Evolutionary conservation across 2,329 filamentous ascomycete genomes (phyloP).

Genomic region (Fusarium keratoplasticum): DNA sequence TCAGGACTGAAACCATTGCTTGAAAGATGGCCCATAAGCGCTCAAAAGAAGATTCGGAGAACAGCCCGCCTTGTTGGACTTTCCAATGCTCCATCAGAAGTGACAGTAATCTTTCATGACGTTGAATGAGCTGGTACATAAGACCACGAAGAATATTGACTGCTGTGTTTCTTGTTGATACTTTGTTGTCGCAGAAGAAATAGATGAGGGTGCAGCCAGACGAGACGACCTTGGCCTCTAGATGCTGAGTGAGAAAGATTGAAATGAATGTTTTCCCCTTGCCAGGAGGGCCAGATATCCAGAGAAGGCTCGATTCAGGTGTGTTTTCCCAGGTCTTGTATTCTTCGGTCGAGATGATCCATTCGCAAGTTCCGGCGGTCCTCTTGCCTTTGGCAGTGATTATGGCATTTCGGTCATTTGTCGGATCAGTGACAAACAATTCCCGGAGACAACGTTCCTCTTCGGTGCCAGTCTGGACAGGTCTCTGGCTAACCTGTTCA

Average conservation of each 20-base stretch:
- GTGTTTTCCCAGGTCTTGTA: slow-evolving; percentile 8
- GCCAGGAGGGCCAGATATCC: slow-evolving; percentile 25
- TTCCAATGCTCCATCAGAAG: slow-evolving; percentile 4
- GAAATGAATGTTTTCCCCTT: slow-evolving; percentile 24
- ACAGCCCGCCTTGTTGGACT: neutral
- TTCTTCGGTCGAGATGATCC: slow-evolving; percentile 11
- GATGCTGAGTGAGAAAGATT: slow-evolving; percentile 15
- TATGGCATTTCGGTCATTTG: slow-evolving; percentile 13
- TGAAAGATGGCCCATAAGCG: slow-evolving; percentile 19
- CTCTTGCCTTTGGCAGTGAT: slow-evolving; percentile 16
- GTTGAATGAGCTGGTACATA: slow-evolving; percentile 11
- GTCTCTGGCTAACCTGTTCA: neutral
- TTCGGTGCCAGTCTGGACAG: neutral
- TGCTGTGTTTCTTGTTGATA: slow-evolving; percentile 10
- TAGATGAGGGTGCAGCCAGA: neutral
- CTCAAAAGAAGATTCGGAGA: slow-evolving; percentile 7
- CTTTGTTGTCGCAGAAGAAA: slow-evolving; percentile 31
- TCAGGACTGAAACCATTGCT: slow-evolving; percentile 1
- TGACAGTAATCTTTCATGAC: neutral
- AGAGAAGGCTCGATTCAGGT: slow-evolving; percentile 1
- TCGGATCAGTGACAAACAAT: slow-evolving; percentile 20
- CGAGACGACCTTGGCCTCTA: neutral
- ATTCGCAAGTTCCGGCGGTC: slow-evolving; percentile 20
- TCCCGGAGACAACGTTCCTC: neutral
- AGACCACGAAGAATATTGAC: slow-evolving; percentile 20